Conservation (phyloP, 495 filamentous ascomycete genomes). For the Glutinoglossum americanum region DNA sequence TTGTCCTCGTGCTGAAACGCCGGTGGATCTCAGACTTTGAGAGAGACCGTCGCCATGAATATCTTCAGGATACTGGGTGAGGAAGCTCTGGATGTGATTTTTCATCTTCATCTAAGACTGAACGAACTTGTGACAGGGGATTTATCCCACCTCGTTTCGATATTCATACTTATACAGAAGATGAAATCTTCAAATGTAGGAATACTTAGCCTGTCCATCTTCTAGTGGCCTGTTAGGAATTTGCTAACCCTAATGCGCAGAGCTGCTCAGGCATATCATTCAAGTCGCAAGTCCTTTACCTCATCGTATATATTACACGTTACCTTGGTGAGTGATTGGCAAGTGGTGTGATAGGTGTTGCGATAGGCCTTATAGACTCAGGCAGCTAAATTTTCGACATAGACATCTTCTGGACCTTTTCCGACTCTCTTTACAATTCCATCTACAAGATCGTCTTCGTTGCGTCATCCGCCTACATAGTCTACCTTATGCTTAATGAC, state of each 20-base stretch:
- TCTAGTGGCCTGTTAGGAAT: neutral
- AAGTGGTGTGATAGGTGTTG: neutral
- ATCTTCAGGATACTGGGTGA: slow-evolving; percentile 70
- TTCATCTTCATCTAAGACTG: slow-evolving; percentile 4
- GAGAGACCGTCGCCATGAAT: slow-evolving; percentile 39
- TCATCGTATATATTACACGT: slow-evolving; percentile 78
- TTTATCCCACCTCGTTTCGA: slow-evolving; percentile 84
- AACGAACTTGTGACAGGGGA: slow-evolving; percentile 36
- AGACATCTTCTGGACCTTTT: slow-evolving; percentile 82
- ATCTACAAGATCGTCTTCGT: slow-evolving; percentile 95
- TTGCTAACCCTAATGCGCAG: slow-evolving; percentile 23
- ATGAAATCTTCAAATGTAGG: slow-evolving; percentile 77
- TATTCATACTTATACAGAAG: slow-evolving; percentile 86
- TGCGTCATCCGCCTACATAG: slow-evolving; percentile 64
- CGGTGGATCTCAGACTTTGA: neutral
- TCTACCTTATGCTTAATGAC: slow-evolving; percentile 90
- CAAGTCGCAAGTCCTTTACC: slow-evolving; percentile 87
- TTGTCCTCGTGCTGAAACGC: neutral
- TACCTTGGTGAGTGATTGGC: slow-evolving; percentile 46
- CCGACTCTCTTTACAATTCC: slow-evolving; percentile 65
- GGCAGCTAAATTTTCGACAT: neutral
- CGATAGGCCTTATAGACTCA: neutral
- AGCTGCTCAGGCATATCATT: slow-evolving; percentile 94
- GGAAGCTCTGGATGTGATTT: slow-evolving; percentile 7
- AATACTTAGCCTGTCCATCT: slow-evolving; percentile 3